Conservation (phyloP, 164 flowering plant species). For the Kalanchoe fedtschenkoi region DNA sequence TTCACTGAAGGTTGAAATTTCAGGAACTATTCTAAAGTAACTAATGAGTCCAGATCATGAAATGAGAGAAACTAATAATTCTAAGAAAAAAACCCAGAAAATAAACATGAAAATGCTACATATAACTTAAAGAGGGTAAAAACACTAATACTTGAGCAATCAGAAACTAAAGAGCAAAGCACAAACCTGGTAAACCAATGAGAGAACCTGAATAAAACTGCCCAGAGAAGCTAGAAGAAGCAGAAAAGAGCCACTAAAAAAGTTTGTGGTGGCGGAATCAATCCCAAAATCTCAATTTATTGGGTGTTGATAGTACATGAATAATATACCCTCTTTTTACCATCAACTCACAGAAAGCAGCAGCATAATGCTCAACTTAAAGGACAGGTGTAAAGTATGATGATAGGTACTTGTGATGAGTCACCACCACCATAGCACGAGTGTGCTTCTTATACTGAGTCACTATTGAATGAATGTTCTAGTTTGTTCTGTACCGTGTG, state of each 20-base stretch:
- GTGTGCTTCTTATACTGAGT: conserved; percentile 4
- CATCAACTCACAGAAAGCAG: not conserved
- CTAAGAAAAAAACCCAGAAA: not conserved
- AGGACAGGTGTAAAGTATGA: conserved; percentile 3
- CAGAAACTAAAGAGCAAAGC: not conserved
- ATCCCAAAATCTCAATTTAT: conserved; percentile 3
- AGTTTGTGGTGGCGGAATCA: not conserved
- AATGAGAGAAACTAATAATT: too few species aligned
- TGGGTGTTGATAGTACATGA: not conserved
- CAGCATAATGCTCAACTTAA: not conserved
- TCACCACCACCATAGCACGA: not conserved
- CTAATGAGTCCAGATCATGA: not conserved
- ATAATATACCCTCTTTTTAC: not conserved
- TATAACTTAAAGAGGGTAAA: not conserved
- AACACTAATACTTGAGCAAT: not conserved
- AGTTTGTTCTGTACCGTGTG: conserved; percentile 2
- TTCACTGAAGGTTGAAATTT: not conserved
- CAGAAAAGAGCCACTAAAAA: not conserved
- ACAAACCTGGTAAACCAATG: not conserved
- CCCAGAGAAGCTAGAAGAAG: not conserved
- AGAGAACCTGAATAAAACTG: not conserved
- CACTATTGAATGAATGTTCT: not conserved
- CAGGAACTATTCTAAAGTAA: not conserved
- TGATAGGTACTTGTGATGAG: not conserved
- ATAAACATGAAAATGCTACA: not conserved